A percentile compares a stretch with the other conserved stretches of the same genome.
phyloP scores from a whole-genome alignment of 2,329 filamentous ascomycete species.

The Arthrobotrys megalospora region DNA sequence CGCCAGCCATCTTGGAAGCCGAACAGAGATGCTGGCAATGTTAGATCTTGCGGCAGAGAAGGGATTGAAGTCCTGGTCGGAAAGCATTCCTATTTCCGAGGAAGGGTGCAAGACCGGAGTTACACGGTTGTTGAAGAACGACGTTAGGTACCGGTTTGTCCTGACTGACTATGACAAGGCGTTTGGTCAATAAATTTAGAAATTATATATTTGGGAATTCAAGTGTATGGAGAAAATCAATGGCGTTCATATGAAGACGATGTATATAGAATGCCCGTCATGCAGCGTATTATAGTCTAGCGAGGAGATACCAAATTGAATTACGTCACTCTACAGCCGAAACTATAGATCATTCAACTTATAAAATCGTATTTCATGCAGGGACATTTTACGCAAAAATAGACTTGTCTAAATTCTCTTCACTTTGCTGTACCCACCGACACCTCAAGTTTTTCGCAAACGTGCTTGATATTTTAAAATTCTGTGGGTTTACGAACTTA shows the following conservation, averaged over 20 bases:
- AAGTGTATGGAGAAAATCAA: conserved; percentile 17
- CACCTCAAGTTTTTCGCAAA: not conserved
- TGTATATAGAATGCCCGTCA: conserved; percentile 42
- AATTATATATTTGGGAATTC: conserved; percentile 16
- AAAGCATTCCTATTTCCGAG: conserved; percentile 44
- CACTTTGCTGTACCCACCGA: not conserved
- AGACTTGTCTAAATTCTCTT: not conserved
- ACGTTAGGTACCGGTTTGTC: conserved; percentile 81
- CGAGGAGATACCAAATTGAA: conserved; percentile 30
- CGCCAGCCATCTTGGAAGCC: conserved; percentile 79
- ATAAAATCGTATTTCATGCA: conserved; percentile 7
- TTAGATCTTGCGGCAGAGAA: conserved; percentile 79
- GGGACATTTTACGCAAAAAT: not conserved
- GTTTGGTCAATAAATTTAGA: conserved; percentile 70
- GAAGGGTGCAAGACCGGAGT: conserved; percentile 70
- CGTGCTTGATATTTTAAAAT: not conserved
- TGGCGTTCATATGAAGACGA: conserved; percentile 28
- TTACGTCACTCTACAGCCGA: conserved; percentile 26
- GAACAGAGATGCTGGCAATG: conserved; percentile 80
- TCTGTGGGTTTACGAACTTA: no score
- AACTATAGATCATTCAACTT: not conserved
- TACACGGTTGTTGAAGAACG: conserved; percentile 78
- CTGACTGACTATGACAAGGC: conserved; percentile 78
- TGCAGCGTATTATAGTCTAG: conserved; percentile 33
- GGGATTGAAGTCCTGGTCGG: conserved; percentile 76